phyloP scores from a whole-genome alignment of 140 eudicot species.

The Cichorium intybus region DNA sequence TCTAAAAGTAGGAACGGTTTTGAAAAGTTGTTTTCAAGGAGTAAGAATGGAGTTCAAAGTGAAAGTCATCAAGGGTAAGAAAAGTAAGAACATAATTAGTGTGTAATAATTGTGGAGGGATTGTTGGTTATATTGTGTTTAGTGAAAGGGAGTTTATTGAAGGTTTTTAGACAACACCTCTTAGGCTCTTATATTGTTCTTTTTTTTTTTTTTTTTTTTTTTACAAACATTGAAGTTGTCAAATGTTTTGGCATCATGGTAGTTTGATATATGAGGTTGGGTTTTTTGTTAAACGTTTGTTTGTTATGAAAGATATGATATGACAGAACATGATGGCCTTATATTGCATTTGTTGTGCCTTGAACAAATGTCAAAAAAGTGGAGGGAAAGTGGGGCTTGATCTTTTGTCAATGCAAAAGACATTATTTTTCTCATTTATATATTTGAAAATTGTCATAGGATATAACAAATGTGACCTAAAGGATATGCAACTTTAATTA shows the following conservation, averaged over 20 bases:
- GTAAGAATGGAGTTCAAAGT: slow-evolving; percentile 56
- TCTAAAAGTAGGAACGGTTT: slow-evolving; percentile 63
- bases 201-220: neutral
- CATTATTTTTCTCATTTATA: too few relatives aligned
- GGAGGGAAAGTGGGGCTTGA: too few relatives aligned
- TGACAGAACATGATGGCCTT: too few relatives aligned
- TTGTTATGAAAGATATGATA: too few relatives aligned
- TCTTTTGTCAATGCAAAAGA: too few relatives aligned
- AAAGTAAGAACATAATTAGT: neutral
- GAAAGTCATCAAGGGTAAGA: slow-evolving; percentile 35
- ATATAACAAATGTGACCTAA: too few relatives aligned
- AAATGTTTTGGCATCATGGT: slow-evolving; percentile 13
- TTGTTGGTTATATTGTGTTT: slow-evolving; percentile 51
- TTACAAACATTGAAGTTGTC: slow-evolving; percentile 16
- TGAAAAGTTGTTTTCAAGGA: slow-evolving; percentile 60
- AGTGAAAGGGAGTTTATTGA: slow-evolving; percentile 31
- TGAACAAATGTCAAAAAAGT: too few relatives aligned
- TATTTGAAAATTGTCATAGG: too few relatives aligned
- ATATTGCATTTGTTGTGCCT: too few relatives aligned
- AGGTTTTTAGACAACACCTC: slow-evolving; percentile 5
- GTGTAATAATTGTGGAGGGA: slow-evolving; percentile 8
- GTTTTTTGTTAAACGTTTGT: neutral
- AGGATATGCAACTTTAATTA: too few relatives aligned
- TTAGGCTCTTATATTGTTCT: slow-evolving; percentile 14
- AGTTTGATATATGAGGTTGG: slow-evolving; percentile 4